Conservation (phyloP, 306 rosid genomes). For the Castanopsis chinensis region DNA sequence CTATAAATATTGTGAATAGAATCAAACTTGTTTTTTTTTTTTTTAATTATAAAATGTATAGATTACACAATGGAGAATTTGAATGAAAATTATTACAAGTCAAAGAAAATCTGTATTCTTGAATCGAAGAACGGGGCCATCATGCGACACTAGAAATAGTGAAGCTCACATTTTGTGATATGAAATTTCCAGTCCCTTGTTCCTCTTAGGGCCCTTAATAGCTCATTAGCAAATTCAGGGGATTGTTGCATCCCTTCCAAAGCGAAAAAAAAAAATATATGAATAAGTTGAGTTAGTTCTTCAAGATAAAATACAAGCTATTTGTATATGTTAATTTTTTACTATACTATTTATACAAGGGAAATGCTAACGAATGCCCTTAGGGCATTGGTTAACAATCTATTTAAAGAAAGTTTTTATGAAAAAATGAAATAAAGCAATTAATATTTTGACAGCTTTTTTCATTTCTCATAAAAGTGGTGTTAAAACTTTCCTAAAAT, state of each 20-base stretch:
- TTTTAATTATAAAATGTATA: not conserved
- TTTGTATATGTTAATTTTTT: no score
- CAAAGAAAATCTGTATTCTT: constrained; percentile 66
- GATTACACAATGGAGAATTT: not conserved
- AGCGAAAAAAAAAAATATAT: not conserved
- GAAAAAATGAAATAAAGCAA: no score
- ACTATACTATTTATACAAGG: no score
- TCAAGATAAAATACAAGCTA: no score
- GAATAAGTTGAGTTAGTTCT: constrained; percentile 11
- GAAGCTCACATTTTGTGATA: constrained; percentile 60
- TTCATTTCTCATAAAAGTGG: no score
- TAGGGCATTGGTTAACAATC: no score
- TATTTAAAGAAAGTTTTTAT: no score
- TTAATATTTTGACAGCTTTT: no score
- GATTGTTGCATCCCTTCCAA: constrained; percentile 73
- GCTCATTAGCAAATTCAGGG: constrained; percentile 58
- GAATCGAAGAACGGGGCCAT: constrained; percentile 49
- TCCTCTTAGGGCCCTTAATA: constrained; percentile 63
- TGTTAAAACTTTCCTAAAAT: no score
- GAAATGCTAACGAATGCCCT: no score
- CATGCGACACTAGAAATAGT: constrained; percentile 52
- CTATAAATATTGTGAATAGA: no score
- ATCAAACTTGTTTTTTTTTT: no score
- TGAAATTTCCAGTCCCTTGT: constrained; percentile 46
- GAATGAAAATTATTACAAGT: constrained; percentile 46